A percentile compares a stretch with the other conserved stretches of the same genome.
These are phyloP conservation scores for Aquilaria malaccensis DNA, from an alignment of 345 rosid species.

Conservation along the genomic window DNA sequence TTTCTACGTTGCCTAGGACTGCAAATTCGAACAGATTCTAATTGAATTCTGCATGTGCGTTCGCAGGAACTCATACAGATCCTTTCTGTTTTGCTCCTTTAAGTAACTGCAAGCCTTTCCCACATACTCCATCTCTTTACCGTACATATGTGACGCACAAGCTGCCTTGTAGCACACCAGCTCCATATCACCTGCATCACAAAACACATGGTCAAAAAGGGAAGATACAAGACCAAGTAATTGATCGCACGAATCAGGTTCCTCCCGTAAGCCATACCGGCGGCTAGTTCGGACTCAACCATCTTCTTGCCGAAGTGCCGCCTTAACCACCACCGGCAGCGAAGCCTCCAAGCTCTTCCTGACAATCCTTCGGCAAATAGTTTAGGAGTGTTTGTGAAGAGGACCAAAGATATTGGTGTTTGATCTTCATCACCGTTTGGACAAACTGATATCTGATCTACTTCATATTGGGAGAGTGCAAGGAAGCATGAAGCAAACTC, in stretches of 20 bases:
- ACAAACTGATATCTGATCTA: conserved; percentile 57
- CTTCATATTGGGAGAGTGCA: conserved; percentile 36
- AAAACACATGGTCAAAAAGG: neutral
- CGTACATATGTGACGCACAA: conserved; percentile 62
- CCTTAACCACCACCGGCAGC: conserved; percentile 61
- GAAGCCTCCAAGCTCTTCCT: conserved; percentile 42
- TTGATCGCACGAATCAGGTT: neutral
- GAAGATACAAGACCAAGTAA: neutral
- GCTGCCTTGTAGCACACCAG: conserved; percentile 67
- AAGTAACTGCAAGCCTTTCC: conserved; percentile 24
- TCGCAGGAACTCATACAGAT: conserved; percentile 33
- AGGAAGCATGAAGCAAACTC: conserved; percentile 69
- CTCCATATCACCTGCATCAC: conserved; percentile 38
- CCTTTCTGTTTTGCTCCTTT: conserved; percentile 21
- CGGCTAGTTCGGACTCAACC: conserved; percentile 38
- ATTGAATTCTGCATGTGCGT: conserved; percentile 34
- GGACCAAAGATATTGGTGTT: conserved; percentile 19
- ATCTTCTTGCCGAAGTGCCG: conserved; percentile 52
- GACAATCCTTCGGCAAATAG: conserved; percentile 27
- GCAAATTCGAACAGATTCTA: conserved; percentile 18
- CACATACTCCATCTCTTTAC: conserved; percentile 43
- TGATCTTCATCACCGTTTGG: conserved; percentile 24
- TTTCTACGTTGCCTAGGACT: neutral
- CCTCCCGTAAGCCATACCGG: conserved; percentile 21
- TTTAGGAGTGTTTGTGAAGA: conserved; percentile 32